Evolutionary conservation across 352 stramenopile genomes (phyloP), one percentile per base, ranked within the genome.

Genomic region (Lagenidium giganteum): DNA sequence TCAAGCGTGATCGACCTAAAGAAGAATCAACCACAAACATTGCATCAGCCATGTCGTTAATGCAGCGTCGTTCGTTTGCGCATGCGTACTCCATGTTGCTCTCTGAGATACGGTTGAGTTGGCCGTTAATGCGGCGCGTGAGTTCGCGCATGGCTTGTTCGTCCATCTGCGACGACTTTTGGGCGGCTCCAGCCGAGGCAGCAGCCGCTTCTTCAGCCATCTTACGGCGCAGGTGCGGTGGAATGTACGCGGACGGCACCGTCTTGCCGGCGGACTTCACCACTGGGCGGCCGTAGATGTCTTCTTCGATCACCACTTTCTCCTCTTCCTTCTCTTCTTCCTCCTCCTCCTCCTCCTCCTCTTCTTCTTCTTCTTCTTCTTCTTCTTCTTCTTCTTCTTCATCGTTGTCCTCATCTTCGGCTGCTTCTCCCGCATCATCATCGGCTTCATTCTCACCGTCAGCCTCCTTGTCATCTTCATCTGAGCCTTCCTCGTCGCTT

Each of bases 41-140:
- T 9, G n/a, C n/a, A n/a, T n/a, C n/a, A n/a, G n/a, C n/a, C n/a
- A n/a, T n/a, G n/a, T n/a, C n/a, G n/a, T n/a, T n/a, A n/a, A n/a
- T n/a, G n/a, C n/a, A n/a, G n/a, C n/a, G n/a, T n/a, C n/a, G n/a
- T n/a, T n/a, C n/a, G n/a, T n/a, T n/a, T n/a, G n/a, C n/a, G n/a
- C n/a, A n/a, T n/a, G n/a, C n/a, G n/a, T n/a, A n/a, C 66, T 97
- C 85, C 66, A 96, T 91, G 49, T 96, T 96, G 43, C 69, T 76
- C 62, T 96, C 88, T 13, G 86, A 92, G 36, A 97, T 87, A 30
- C 87, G 83, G 54, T 96, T 97, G 5, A 96, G 58, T 47, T 96
- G 83, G 18, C 87, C 87, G 52, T 96, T 95, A 24, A 97, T 60
- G 25, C 73, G 65, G 4, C 83, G 76, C 21, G 67, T 67, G 44